Base-by-base conservation (phyloP, 1,284 basidiomycete genomes). In the Cerioporus squamosus region DNA sequence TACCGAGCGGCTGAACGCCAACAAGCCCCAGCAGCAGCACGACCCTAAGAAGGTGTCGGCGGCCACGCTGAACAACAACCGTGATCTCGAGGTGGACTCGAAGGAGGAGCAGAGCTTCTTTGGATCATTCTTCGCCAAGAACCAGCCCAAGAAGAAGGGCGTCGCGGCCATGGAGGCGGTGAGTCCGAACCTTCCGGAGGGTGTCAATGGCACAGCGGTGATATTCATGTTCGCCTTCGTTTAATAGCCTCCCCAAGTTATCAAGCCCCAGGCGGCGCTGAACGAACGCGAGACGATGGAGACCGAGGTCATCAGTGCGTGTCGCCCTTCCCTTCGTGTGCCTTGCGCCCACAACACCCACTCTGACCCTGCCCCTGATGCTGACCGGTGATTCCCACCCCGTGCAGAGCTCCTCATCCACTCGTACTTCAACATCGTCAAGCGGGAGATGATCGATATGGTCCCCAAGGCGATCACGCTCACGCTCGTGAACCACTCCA, bases 381-480 rank as follows among this genome's bases (percentile, higher is more conserved):
- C 23, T 43, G 20, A 26, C 26, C 29, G 26, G 56, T 14, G 51
- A 23, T 45, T 44, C 43, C 31, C 42, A 17, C 14, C 18, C 29
- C 43, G 7, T 45, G 18, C 68, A 95, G 93, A 95, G 74, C 81
- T 95, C 44, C 85, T 97, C 68, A 96, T 97, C 65, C 84, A 90
- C 72, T 96, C 93, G 5, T 97, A 98, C 79, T 97, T 92, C 82
- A 95, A 96, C 76, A 94, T 98, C 65, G 94, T 98, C 62, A 98
- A 99, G 83, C 91, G 96, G 54, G 96, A 98, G 75, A 95, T 99
- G 90, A 98, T 98, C 72, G 97, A 99, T 77, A 98, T 98, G 95
- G 93, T 99, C 9, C 97, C 97, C 18, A 95, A 96, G 76, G 96
- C 97, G 38, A 97, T 99, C 73, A 91, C 95, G 54, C 81, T 96